phyloP scores from a whole-genome alignment of 2,329 filamentous ascomycete genomes.

The Cladosporium sp. region DNA sequence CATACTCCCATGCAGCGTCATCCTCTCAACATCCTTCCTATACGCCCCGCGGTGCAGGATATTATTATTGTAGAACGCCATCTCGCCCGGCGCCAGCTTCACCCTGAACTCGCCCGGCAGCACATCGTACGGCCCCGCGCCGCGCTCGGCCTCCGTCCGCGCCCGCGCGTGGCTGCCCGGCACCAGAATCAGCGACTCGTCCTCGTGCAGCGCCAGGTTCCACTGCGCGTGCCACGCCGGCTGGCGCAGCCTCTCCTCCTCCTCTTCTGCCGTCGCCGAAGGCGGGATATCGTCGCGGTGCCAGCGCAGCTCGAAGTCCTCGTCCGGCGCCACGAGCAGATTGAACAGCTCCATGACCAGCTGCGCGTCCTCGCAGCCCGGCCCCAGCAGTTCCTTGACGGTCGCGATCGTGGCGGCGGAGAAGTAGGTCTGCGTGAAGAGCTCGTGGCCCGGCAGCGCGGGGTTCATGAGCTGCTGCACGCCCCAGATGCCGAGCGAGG shows the following conservation, averaged over 20 bases:
- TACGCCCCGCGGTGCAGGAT: slow-evolving; percentile 72
- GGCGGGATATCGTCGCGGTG: slow-evolving; percentile 74
- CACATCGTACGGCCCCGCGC: slow-evolving; percentile 58
- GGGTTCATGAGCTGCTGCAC: slow-evolving; percentile 81
- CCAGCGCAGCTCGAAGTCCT: slow-evolving; percentile 71
- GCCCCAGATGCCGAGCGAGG: slow-evolving; percentile 71
- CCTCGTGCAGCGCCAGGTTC: slow-evolving; percentile 75
- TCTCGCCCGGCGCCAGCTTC: slow-evolving; percentile 63
- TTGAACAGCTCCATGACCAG: slow-evolving; percentile 87
- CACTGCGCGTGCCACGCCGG: slow-evolving; percentile 75
- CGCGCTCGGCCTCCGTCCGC: slow-evolving; percentile 62
- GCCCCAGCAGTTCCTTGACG: slow-evolving; percentile 56
- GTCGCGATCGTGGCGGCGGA: slow-evolving; percentile 56
- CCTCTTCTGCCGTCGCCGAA: slow-evolving; percentile 56
- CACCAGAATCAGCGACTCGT: slow-evolving; percentile 68
- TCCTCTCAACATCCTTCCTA: slow-evolving; percentile 49
- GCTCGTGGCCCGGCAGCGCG: slow-evolving; percentile 49
- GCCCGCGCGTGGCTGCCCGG: slow-evolving; percentile 69
- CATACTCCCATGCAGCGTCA: slow-evolving; percentile 15
- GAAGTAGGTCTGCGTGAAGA: slow-evolving; percentile 69
- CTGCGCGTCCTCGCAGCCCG: slow-evolving; percentile 44
- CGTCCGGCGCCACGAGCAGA: slow-evolving; percentile 67
- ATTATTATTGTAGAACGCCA: slow-evolving; percentile 86
- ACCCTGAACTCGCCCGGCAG: slow-evolving; percentile 63
- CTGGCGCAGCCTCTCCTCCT: slow-evolving; percentile 53